Conservation (phyloP, 2,329 filamentous ascomycete species). For the Fusarium verrucosum region DNA sequence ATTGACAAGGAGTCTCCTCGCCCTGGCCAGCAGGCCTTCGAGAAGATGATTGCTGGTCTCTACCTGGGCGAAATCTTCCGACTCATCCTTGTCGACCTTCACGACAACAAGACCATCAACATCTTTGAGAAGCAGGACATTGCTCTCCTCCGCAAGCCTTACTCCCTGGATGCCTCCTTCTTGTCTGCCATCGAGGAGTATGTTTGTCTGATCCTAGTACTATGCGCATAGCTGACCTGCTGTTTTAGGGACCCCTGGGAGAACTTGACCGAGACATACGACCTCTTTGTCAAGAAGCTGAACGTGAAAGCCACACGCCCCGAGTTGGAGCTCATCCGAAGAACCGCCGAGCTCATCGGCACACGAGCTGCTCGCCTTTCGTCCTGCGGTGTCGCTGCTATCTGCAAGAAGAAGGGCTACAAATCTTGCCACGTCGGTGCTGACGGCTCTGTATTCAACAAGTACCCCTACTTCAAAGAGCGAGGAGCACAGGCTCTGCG, state of each 20-base stretch:
- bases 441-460: conserved; percentile 98
- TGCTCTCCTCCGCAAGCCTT: conserved; percentile 81
- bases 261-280: conserved; percentile 88
- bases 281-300: conserved; percentile 82
- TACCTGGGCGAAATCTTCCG: conserved; percentile 97
- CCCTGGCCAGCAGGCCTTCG: conserved; percentile 92
- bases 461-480: conserved; percentile 97
- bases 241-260: conserved; percentile 82
- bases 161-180: conserved; percentile 92
- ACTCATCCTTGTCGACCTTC: conserved; percentile 82
- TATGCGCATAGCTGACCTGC: conserved; percentile 30
- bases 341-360: conserved; percentile 91
- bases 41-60: conserved; percentile 97
- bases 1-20: conserved; percentile 93
- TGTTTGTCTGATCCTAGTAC: conserved; percentile 43
- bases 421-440: conserved; percentile 91
- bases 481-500: conserved; percentile 88
- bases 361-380: conserved; percentile 93
- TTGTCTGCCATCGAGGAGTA: conserved; percentile 90
- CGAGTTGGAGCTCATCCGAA: conserved; percentile 89
- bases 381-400: conserved; percentile 93
- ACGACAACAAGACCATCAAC: conserved; percentile 77
- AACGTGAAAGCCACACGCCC: conserved; percentile 74
- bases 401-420: conserved; percentile 95
- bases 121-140: conserved; percentile 90